Evolutionary conservation across 371 early-diverging fungal species (phyloP).

Genomic region (Mucor mucedo): DNA sequence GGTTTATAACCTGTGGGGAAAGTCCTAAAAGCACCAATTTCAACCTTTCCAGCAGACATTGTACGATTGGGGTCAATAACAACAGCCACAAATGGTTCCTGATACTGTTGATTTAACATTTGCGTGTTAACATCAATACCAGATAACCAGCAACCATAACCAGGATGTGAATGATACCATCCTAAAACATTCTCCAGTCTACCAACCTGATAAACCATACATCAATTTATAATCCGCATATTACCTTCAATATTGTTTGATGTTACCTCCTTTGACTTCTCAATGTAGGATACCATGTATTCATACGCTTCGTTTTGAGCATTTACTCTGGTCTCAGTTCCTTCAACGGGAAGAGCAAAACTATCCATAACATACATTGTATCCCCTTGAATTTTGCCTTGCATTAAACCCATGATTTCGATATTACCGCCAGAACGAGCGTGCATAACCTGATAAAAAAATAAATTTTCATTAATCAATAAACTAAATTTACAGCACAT

Average conservation of each 20-base stretch:
- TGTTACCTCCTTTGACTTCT: conserved; percentile 77
- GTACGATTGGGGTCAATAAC: conserved; percentile 98
- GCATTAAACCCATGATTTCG: conserved; percentile 98
- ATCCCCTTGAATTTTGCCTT: conserved; percentile 89
- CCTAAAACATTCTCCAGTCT: conserved; percentile 94
- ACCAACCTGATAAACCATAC: conserved; percentile 66
- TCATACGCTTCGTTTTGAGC: conserved; percentile 94
- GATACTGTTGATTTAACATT: conserved; percentile 92
- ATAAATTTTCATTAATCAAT: not conserved
- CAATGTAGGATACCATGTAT: conserved; percentile 95
- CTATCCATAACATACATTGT: conserved; percentile 96
- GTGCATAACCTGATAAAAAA: conserved; percentile 79
- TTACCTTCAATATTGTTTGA: not conserved
- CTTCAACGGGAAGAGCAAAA: conserved; percentile 97
- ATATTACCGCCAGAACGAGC: conserved; percentile 95
- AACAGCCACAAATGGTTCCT: conserved; percentile 96
- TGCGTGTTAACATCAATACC: conserved; percentile 98
- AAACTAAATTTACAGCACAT: not conserved
- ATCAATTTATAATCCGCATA: not conserved
- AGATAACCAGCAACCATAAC: conserved; percentile 98
- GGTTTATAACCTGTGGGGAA: conserved; percentile 89
- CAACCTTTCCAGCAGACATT: conserved; percentile 94
- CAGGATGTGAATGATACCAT: conserved; percentile 99
- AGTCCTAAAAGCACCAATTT: conserved; percentile 97
- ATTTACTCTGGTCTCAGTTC: conserved; percentile 98